A percentile compares a stretch with the other conserved stretches of the same genome.
Conservation (phyloP, 2,329 filamentous ascomycete genomes). For the Apiospora rasikravindrae region DNA sequence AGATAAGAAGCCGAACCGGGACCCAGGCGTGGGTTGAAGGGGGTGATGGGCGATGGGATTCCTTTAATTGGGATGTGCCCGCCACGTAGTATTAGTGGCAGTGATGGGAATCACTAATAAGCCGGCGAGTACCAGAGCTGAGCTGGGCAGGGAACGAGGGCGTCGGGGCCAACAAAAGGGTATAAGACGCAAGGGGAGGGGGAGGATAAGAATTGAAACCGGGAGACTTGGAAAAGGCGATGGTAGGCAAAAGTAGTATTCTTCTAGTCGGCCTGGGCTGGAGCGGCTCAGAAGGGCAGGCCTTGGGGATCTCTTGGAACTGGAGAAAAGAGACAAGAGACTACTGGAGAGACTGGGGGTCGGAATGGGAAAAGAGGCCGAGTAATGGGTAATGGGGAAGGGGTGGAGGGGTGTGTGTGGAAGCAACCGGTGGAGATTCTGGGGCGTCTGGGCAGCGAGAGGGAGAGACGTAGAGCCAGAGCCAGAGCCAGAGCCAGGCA, state of each 20-base stretch:
- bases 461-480: no score
- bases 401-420: constrained; percentile 23
- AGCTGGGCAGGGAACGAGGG: background rate
- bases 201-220: background rate
- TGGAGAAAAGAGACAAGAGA: constrained; percentile 12
- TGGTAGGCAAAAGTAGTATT: constrained; percentile 2
- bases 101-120: constrained; percentile 4
- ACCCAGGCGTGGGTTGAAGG: background rate
- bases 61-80: constrained; percentile 19
- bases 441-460: constrained; percentile 11
- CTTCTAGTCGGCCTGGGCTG: constrained; percentile 7
- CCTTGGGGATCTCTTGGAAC: constrained; percentile 16
- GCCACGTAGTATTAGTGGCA: constrained; percentile 17
- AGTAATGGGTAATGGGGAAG: constrained; percentile 27
- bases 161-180: background rate
- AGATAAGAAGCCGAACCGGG: background rate
- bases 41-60: background rate
- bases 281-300: constrained; percentile 4
- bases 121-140: background rate
- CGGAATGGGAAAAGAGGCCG: constrained; percentile 18
- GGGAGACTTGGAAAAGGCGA: background rate
- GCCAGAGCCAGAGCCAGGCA: no score
- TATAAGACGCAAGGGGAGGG: background rate
- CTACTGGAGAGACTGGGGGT: constrained; percentile 8
- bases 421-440: constrained; percentile 14